Evolutionary conservation across 345 rosid genomes (phyloP).

Genomic region (Mercurialis annua): DNA sequence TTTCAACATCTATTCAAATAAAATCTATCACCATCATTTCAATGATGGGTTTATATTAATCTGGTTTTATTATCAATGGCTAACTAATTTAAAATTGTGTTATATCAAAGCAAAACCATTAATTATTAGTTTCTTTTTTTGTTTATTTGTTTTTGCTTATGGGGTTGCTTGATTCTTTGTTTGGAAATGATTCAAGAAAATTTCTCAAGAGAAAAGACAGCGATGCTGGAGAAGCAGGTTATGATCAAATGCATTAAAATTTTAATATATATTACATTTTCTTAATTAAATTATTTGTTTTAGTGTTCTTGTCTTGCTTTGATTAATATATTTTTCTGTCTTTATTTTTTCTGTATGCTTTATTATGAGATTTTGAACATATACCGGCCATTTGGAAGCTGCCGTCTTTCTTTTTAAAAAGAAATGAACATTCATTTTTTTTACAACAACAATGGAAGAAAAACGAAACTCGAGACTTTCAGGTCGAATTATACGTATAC

Average conservation of each 20-base stretch:
- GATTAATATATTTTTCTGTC: not conserved
- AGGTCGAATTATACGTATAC: too few relatives aligned
- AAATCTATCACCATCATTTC: not conserved
- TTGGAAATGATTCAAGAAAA: slow-evolving; percentile 44
- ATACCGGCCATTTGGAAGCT: not conserved
- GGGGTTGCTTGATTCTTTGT: slow-evolving; percentile 39
- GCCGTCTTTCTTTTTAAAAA: not conserved
- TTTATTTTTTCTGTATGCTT: not conserved
- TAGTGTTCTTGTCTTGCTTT: not conserved
- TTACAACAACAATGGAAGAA: too few relatives aligned
- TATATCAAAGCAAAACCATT: not conserved
- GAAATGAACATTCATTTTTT: too few relatives aligned
- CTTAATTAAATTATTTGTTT: not conserved
- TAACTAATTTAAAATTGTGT: not conserved
- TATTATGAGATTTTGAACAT: not conserved
- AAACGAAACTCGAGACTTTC: too few relatives aligned
- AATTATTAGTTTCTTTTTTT: not conserved
- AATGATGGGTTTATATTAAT: not conserved
- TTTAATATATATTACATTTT: not conserved
- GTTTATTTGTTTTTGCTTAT: slow-evolving; percentile 10
- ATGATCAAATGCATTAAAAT: not conserved
- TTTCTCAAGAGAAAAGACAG: slow-evolving; percentile 89
- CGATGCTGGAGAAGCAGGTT: slow-evolving; percentile 95
- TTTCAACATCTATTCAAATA: not conserved
- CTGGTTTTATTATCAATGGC: not conserved